Percentiles rank a stretch among this genome's conserved stretches.
Evolutionary conservation across 257 asterid genomes (phyloP).

Genomic region (Lavandula angustifolia): DNA sequence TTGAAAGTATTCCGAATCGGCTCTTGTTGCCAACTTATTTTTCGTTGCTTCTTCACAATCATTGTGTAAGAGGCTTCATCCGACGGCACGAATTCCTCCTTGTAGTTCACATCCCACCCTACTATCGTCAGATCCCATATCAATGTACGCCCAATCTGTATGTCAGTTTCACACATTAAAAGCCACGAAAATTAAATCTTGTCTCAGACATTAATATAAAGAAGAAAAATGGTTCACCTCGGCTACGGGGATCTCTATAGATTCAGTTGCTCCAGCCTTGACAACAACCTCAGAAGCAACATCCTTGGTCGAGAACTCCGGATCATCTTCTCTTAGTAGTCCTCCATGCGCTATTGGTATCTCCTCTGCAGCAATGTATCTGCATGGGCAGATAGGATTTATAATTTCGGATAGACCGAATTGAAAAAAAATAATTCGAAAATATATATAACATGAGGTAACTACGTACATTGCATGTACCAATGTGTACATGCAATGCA

Average conservation of each 20-base stretch:
- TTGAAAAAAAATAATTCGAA: too few relatives aligned
- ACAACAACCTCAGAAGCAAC: constrained; percentile 43
- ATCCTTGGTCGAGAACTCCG: constrained; percentile 52
- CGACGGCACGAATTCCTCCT: constrained; percentile 58
- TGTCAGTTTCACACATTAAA: too few relatives aligned
- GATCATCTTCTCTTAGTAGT: constrained; percentile 47
- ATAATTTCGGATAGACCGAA: too few relatives aligned
- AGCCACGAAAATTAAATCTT: too few relatives aligned
- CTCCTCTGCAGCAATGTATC: constrained; percentile 54
- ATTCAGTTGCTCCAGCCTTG: constrained; percentile 48
- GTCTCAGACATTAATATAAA: too few relatives aligned
- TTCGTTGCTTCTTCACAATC: constrained; percentile 49
- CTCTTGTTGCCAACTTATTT: constrained; percentile 49
- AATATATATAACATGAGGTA: too few relatives aligned
- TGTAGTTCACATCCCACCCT: constrained; percentile 72
- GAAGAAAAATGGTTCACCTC: constrained; percentile 36
- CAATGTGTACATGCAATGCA: too few relatives aligned
- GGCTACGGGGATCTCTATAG: constrained; percentile 51
- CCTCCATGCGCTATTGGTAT: constrained; percentile 60
- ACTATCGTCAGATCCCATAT: constrained; percentile 55
- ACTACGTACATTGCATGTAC: too few relatives aligned
- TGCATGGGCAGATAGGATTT: constrained; percentile 14
- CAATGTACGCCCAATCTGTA: constrained; percentile 46
- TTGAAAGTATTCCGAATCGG: constrained; percentile 51
- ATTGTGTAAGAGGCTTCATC: constrained; percentile 53